Percentiles rank a stretch among this genome's conserved stretches.
phyloP scores from a whole-genome alignment of 768 basidiomycete genomes.

The Boletellus emodensis region DNA sequence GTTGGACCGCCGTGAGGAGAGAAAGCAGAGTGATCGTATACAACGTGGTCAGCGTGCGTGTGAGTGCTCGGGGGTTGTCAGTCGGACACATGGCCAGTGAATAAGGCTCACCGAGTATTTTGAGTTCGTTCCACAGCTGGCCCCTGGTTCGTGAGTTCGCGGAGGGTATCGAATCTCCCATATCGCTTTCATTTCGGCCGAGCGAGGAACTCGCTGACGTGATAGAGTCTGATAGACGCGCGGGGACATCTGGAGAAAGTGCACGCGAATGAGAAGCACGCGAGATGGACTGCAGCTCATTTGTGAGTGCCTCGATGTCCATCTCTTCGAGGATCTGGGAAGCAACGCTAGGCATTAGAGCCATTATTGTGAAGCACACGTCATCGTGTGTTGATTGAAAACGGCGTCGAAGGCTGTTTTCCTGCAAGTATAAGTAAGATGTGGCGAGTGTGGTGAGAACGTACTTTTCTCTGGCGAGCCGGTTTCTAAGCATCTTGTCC shows the following conservation, averaged over 20 bases:
- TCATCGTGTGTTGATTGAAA: slow-evolving; percentile 78
- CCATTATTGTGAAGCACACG: slow-evolving; percentile 69
- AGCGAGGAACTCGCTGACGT: slow-evolving; percentile 35
- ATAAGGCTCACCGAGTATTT: too few relatives aligned
- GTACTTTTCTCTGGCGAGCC: slow-evolving; percentile 58
- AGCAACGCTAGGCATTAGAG: slow-evolving; percentile 63
- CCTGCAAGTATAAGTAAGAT: slow-evolving; percentile 1
- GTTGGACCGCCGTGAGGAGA: slow-evolving; percentile 82
- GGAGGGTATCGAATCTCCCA: slow-evolving; percentile 6
- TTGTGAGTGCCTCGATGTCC: slow-evolving; percentile 71
- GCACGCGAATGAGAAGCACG: slow-evolving; percentile 29
- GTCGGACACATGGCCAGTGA: not conserved
- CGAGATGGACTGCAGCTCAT: slow-evolving; percentile 47
- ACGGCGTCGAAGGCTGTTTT: slow-evolving; percentile 57
- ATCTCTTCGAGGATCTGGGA: slow-evolving; percentile 64
- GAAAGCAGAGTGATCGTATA: slow-evolving; percentile 39
- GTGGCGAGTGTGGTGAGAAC: not conserved
- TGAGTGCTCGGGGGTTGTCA: slow-evolving; percentile 57
- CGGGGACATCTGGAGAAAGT: slow-evolving; percentile 6
- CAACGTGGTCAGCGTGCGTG: slow-evolving; percentile 65
- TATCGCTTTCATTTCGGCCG: slow-evolving; percentile 17
- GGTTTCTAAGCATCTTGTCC: slow-evolving; percentile 55
- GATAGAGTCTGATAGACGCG: slow-evolving; percentile 41
- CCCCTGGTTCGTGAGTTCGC: slow-evolving; percentile 53
- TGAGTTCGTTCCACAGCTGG: slow-evolving; percentile 80